Percentiles rank a stretch among this genome's conserved stretches.
phyloP scores from a whole-genome alignment of 129 eudicot genomes.

The Tagetes patula region DNA sequence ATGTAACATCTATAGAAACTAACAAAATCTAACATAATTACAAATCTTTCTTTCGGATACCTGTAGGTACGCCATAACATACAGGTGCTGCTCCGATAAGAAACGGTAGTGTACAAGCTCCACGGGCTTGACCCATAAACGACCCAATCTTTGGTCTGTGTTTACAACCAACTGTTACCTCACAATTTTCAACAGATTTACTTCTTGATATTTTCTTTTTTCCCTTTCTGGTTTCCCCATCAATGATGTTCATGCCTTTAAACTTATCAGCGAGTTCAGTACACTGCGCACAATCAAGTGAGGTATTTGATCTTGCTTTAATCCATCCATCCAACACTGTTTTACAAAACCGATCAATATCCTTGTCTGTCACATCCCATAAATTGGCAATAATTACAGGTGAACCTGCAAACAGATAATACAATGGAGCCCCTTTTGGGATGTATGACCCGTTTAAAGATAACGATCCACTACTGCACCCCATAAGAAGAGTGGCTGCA shows the following conservation, averaged over 20 bases:
- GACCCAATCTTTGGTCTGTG: slow-evolving; percentile 77
- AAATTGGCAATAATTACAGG: slow-evolving; percentile 89
- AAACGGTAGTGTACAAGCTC: slow-evolving; percentile 67
- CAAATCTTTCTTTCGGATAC: slow-evolving; percentile 49
- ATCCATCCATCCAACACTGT: slow-evolving; percentile 79
- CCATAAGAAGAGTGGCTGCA: slow-evolving; percentile 84
- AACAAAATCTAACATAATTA: slow-evolving; percentile 22
- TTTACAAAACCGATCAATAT: slow-evolving; percentile 92
- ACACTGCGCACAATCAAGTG: slow-evolving; percentile 52
- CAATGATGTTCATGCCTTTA: slow-evolving; percentile 38
- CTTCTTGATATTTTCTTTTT: slow-evolving; percentile 35
- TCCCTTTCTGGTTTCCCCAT: slow-evolving; percentile 37
- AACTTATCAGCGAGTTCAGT: slow-evolving; percentile 39
- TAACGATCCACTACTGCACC: slow-evolving; percentile 92
- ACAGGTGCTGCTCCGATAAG: slow-evolving; percentile 91
- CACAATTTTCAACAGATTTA: slow-evolving; percentile 25
- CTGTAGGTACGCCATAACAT: slow-evolving; percentile 97
- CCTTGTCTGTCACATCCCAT: slow-evolving; percentile 97
- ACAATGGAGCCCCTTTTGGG: slow-evolving; percentile 78
- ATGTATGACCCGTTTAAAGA: slow-evolving; percentile 60
- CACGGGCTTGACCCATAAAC: slow-evolving; percentile 80
- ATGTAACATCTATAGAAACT: slow-evolving; percentile 14
- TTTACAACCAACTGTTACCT: slow-evolving; percentile 34
- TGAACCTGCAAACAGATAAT: slow-evolving; percentile 81
- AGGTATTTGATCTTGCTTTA: slow-evolving; percentile 54